phyloP scores from a whole-genome alignment of 768 basidiomycete genomes.

The Pleurotus tuoliensis region DNA sequence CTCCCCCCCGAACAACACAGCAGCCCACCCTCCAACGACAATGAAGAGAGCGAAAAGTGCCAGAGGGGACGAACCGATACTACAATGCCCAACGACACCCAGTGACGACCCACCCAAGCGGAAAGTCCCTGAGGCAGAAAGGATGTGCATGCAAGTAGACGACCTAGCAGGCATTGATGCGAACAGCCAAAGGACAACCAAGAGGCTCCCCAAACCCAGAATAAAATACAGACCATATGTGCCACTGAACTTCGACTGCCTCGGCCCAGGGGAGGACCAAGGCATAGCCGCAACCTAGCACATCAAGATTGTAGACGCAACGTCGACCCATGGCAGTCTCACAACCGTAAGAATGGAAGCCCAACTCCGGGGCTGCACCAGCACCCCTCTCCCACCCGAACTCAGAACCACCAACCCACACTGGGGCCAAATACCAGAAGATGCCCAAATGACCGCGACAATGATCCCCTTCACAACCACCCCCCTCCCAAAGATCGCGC shows the following conservation, averaged over 20 bases:
- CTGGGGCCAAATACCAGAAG: not conserved
- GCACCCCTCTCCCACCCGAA: not conserved
- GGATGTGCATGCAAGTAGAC: not conserved
- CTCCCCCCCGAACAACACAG: no score
- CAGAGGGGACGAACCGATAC: no score
- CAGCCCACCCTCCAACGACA: no score
- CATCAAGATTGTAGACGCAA: no score
- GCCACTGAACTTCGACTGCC: not conserved
- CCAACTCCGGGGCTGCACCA: not conserved
- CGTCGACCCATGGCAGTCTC: no score
- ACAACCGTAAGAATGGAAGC: not conserved
- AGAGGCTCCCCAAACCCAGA: not conserved
- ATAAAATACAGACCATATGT: not conserved
- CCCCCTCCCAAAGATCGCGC: not conserved
- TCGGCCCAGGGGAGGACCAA: no score
- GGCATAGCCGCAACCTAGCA: no score
- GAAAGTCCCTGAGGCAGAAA: not conserved
- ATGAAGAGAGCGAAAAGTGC: no score
- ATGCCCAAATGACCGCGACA: not conserved
- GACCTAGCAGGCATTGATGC: not conserved
- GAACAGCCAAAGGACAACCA: not conserved
- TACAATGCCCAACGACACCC: not conserved
- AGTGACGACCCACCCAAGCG: not conserved
- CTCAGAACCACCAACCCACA: not conserved
- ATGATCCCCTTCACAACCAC: not conserved